A percentile compares a stretch with the other conserved stretches of the same genome.
These are phyloP conservation scores for Astrocystis sublimbata DNA, from an alignment of 495 filamentous ascomycete genomes.

Conservation along the genomic window DNA sequence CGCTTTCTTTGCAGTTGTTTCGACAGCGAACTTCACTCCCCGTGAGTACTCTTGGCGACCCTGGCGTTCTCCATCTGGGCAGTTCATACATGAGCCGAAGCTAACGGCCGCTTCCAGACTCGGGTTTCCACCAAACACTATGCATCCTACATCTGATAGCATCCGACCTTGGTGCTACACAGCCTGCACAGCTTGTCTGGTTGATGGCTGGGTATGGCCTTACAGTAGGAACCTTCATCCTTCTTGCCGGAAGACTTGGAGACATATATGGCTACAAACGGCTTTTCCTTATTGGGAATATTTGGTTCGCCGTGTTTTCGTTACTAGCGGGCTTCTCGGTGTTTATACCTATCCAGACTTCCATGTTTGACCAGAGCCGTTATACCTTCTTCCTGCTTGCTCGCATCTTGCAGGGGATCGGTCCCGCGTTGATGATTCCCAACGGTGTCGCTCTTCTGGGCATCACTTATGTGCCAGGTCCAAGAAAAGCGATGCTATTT, in stretches of 20 bases:
- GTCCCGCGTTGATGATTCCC: constrained; percentile 62
- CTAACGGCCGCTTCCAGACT: constrained; percentile 23
- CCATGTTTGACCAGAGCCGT: constrained; percentile 37
- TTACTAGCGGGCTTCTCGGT: constrained; percentile 57
- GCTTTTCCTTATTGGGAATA: constrained; percentile 63
- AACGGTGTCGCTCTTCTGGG: constrained; percentile 65
- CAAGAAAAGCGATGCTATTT: constrained; percentile 65
- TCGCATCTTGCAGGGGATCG: constrained; percentile 63
- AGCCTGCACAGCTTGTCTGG: constrained; percentile 51
- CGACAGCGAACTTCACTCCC: constrained; percentile 36
- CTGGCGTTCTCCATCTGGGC: neutral
- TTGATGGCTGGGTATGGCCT: constrained; percentile 56
- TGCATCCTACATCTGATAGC: constrained; percentile 45
- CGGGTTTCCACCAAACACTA: constrained; percentile 35
- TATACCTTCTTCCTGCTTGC: constrained; percentile 59
- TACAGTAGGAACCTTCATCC: constrained; percentile 70
- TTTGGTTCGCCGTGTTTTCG: constrained; percentile 67
- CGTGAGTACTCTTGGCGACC: constrained; percentile 21
- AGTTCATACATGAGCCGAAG: neutral
- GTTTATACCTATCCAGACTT: constrained; percentile 36
- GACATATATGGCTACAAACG: constrained; percentile 67
- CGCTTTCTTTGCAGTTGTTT: constrained; percentile 31
- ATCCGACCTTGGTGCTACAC: constrained; percentile 41
- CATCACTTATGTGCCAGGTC: constrained; percentile 54
- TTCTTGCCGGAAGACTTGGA: constrained; percentile 65